Evolutionary conservation across 2,329 filamentous ascomycete genomes (phyloP).

Genomic region (Chrysosporium queenslandicum): DNA sequence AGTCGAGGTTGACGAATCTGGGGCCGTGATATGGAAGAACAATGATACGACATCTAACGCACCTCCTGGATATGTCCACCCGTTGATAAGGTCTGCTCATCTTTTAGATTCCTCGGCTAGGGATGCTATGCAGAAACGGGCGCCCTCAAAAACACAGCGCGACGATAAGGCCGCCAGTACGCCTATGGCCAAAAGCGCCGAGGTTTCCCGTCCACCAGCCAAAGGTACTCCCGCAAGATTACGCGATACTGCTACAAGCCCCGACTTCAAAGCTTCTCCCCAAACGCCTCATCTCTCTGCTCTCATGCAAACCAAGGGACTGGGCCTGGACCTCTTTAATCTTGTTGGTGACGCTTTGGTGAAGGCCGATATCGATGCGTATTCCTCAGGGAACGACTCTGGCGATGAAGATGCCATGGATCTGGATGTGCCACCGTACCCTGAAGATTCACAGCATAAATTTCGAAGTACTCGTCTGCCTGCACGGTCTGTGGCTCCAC

Average conservation of each 20-base stretch:
- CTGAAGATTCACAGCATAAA: slow-evolving; percentile 19
- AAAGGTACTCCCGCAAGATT: slow-evolving; percentile 1
- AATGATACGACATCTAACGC: slow-evolving; percentile 25
- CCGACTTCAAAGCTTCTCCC: slow-evolving; percentile 45
- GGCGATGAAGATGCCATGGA: slow-evolving; percentile 28
- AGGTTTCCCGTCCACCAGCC: neutral
- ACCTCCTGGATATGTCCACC: slow-evolving; percentile 50
- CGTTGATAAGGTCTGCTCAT: slow-evolving; percentile 49
- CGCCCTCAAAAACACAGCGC: slow-evolving; percentile 16
- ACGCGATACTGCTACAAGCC: slow-evolving; percentile 13
- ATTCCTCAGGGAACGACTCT: slow-evolving; percentile 34
- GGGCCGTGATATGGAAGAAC: slow-evolving; percentile 37
- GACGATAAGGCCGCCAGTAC: slow-evolving; percentile 8
- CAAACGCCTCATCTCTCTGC: slow-evolving; percentile 59
- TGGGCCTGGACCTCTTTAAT: slow-evolving; percentile 50
- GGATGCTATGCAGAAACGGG: slow-evolving; percentile 18
- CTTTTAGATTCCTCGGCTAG: slow-evolving; percentile 27
- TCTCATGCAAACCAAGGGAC: slow-evolving; percentile 52
- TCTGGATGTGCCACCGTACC: slow-evolving; percentile 17
- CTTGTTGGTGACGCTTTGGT: slow-evolving; percentile 47
- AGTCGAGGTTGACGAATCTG: slow-evolving; percentile 58
- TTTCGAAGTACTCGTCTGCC: slow-evolving; percentile 40
- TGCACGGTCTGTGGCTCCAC: slow-evolving; percentile 47
- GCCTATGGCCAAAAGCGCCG: slow-evolving; percentile 13
- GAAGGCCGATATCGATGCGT: slow-evolving; percentile 31